Evolutionary conservation across 257 asterid genomes (phyloP).

Genomic region (Penstemon eatonii): DNA sequence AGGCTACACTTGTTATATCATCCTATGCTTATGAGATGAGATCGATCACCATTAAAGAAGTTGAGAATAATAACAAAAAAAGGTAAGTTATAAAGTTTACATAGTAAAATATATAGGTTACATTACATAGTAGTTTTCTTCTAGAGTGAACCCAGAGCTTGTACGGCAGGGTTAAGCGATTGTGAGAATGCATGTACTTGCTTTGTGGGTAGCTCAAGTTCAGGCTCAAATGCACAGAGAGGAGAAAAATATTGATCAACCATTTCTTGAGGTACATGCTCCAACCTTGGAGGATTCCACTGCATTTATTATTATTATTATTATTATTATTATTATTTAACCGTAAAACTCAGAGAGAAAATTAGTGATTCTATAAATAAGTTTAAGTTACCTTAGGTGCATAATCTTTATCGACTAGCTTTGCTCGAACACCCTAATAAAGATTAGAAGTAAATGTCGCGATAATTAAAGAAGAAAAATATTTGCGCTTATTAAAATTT

Average conservation of each 20-base stretch:
- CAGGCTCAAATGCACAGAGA: constrained; percentile 69
- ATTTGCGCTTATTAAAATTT: constrained; percentile 7
- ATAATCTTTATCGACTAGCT: constrained; percentile 71
- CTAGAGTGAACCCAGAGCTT: too few species aligned
- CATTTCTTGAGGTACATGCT: constrained; percentile 79
- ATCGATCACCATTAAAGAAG: too few species aligned
- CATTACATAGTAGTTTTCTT: too few species aligned
- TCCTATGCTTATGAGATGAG: too few species aligned
- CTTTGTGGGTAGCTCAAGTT: constrained; percentile 74
- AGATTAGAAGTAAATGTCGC: constrained; percentile 5
- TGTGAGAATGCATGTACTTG: constrained; percentile 80
- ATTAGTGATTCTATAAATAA: neutral
- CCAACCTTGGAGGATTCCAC: constrained; percentile 97
- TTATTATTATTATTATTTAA: neutral
- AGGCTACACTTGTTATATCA: too few species aligned
- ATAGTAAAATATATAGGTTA: too few species aligned
- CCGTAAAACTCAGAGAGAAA: too few species aligned
- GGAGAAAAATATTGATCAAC: constrained; percentile 75
- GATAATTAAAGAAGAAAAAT: constrained; percentile 13
- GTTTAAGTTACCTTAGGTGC: constrained; percentile 67
- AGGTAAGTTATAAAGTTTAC: too few species aligned
- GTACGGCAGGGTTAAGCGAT: neutral
- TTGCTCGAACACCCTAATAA: constrained; percentile 84
- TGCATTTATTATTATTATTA: constrained; percentile 35
- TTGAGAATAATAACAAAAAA: too few species aligned